These are phyloP conservation scores for Solanum neorickii DNA, from an alignment of 257 asterid genomes.

Conservation along the genomic window DNA sequence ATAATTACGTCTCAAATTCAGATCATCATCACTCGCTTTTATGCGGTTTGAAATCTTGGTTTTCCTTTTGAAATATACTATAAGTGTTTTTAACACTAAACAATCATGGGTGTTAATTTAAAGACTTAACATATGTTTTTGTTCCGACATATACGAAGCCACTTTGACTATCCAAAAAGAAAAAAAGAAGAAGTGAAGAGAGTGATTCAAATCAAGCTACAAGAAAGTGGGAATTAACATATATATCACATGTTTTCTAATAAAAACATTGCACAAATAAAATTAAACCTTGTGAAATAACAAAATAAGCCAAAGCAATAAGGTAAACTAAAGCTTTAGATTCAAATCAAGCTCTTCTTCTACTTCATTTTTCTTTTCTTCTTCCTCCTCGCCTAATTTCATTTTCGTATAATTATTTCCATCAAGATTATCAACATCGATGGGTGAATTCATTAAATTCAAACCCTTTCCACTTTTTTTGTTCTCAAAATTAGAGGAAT, in stretches of 20 bases:
- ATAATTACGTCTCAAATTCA: background rate
- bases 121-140: background rate
- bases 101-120: background rate
- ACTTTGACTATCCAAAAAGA: background rate
- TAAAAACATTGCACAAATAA: background rate
- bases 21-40: background rate
- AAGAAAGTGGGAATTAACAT: background rate
- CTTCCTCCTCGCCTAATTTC: background rate
- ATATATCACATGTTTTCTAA: background rate
- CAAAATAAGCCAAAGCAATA: background rate
- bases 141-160: background rate
- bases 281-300: background rate
- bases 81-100: background rate
- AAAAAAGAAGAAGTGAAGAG: background rate
- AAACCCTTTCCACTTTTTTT: background rate
- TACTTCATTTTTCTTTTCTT: background rate
- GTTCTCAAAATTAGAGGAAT: background rate
- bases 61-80: background rate
- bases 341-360: background rate
- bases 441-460: background rate
- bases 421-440: background rate
- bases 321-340: background rate
- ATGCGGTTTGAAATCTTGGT: background rate
- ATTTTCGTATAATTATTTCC: background rate
- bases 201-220: background rate